Percentiles rank a stretch among this genome's conserved stretches.
Evolutionary conservation across 2,329 filamentous ascomycete species (phyloP).

Genomic region (Periconia macrospinosa): DNA sequence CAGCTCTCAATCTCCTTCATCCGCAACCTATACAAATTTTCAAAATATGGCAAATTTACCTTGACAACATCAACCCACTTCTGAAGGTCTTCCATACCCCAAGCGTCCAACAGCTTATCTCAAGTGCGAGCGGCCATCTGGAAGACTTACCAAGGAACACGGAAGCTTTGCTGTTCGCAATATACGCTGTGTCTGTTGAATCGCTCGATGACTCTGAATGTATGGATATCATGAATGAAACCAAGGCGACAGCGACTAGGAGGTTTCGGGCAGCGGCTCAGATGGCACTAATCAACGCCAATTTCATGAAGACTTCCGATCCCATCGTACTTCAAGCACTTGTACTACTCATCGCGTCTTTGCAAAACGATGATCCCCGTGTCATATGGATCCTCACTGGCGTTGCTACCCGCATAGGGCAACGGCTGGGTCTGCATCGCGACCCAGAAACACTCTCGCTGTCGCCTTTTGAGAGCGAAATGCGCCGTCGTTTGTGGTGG

Average conservation of each 20-base stretch:
- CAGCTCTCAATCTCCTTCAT: slow-evolving; percentile 47
- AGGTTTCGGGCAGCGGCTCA: slow-evolving; percentile 63
- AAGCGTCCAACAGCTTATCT: slow-evolving; percentile 65
- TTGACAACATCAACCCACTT: slow-evolving; percentile 74
- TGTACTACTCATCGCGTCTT: slow-evolving; percentile 61
- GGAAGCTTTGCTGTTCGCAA: slow-evolving; percentile 52
- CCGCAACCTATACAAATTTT: slow-evolving; percentile 69
- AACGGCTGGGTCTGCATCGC: slow-evolving; percentile 63
- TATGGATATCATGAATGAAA: slow-evolving; percentile 54
- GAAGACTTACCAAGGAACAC: slow-evolving; percentile 59
- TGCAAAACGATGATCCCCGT: slow-evolving; percentile 51
- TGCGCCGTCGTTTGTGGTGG: slow-evolving; percentile 60
- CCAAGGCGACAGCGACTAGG: slow-evolving; percentile 54
- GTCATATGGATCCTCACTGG: slow-evolving; percentile 68
- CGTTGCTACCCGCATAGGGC: slow-evolving; percentile 61
- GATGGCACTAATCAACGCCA: slow-evolving; percentile 67
- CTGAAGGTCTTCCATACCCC: slow-evolving; percentile 74
- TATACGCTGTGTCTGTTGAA: slow-evolving; percentile 34
- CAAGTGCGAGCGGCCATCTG: slow-evolving; percentile 63
- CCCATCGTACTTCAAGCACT: slow-evolving; percentile 68
- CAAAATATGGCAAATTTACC: slow-evolving; percentile 72
- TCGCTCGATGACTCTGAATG: slow-evolving; percentile 62
- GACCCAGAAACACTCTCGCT: slow-evolving; percentile 58
- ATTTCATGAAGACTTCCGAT: slow-evolving; percentile 68
- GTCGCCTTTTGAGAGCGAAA: slow-evolving; percentile 60